These are phyloP conservation scores for Oxytropis ochrocephala DNA, from an alignment of 306 rosid species.

Conservation along the genomic window DNA sequence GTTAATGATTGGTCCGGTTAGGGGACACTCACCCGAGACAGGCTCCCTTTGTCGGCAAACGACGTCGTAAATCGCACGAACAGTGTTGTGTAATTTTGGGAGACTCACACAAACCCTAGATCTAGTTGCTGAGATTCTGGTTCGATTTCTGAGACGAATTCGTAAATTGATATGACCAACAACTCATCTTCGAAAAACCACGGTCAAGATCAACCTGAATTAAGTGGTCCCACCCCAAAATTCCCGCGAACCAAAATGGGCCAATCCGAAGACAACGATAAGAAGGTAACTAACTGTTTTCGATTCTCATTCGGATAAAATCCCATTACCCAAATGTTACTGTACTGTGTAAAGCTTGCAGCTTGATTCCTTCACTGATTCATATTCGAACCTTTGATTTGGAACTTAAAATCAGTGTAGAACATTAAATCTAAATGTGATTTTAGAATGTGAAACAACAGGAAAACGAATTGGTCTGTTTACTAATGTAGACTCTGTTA, in stretches of 20 bases:
- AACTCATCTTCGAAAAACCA: conserved; percentile 39
- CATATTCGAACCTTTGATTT: conserved; percentile 6
- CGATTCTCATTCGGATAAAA: conserved; percentile 22
- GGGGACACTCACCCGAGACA: not conserved
- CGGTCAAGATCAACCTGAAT: conserved; percentile 44
- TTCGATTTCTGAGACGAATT: conserved; percentile 23
- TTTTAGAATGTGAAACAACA: conserved; percentile 1
- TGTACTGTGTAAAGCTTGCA: conserved; percentile 15
- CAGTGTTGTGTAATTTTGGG: not conserved
- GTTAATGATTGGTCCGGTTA: not conserved
- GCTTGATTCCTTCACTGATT: conserved; percentile 10
- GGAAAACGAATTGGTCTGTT: not conserved
- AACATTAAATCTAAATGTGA: not conserved
- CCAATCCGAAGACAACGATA: conserved; percentile 55
- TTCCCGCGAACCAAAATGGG: conserved; percentile 46
- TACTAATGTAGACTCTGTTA: not conserved
- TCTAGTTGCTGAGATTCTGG: conserved; percentile 18
- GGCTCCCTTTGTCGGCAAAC: not conserved
- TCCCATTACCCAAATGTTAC: conserved; percentile 11
- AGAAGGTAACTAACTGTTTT: conserved; percentile 38
- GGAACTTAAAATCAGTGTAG: not conserved
- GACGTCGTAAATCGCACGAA: conserved; percentile 21
- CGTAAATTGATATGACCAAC: conserved; percentile 30
- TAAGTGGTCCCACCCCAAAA: conserved; percentile 38
- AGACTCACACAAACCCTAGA: conserved; percentile 29